These are phyloP conservation scores for Pythium scleroteichum DNA, from an alignment of 352 stramenopile genomes.

Conservation along the genomic window DNA sequence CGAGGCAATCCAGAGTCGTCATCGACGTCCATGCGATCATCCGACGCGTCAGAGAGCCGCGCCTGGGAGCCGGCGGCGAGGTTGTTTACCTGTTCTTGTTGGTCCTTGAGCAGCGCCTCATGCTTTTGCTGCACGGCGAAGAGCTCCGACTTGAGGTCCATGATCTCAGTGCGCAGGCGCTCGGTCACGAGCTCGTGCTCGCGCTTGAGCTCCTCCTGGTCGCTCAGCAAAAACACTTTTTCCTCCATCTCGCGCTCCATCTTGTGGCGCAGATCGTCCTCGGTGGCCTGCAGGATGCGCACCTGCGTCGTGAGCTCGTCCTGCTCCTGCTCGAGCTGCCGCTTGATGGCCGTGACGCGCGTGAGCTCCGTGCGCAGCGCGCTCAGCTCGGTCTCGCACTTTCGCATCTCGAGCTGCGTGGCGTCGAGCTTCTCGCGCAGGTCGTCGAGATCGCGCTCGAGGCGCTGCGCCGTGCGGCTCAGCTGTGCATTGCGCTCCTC, in stretches of 20 bases:
- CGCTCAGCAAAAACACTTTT: conserved; percentile 81
- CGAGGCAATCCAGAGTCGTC: conserved; percentile 34
- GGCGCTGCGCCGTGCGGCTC: conserved; percentile 42
- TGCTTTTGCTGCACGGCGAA: conserved; percentile 72
- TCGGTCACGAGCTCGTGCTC: conserved; percentile 79
- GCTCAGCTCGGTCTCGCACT: conserved; percentile 54
- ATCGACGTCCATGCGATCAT: conserved; percentile 38
- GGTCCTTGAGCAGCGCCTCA: conserved; percentile 34
- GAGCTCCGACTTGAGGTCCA: conserved; percentile 86
- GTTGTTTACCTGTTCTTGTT: conserved; percentile 31
- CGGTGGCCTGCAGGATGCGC: conserved; percentile 77
- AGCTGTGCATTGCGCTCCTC: conserved; percentile 56
- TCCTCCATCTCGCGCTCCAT: conserved; percentile 88
- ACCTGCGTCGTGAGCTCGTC: conserved; percentile 82
- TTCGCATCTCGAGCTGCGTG: conserved; percentile 48
- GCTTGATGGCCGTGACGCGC: conserved; percentile 38
- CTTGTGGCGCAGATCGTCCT: conserved; percentile 75
- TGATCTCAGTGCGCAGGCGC: conserved; percentile 79
- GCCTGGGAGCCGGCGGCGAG: not conserved
- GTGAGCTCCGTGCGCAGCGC: conserved; percentile 47
- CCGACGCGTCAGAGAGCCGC: conserved; percentile 15
- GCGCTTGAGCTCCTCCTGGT: conserved; percentile 80
- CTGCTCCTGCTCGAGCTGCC: conserved; percentile 67
- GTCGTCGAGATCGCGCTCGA: conserved; percentile 54
- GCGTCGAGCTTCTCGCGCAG: conserved; percentile 56